phyloP scores from a whole-genome alignment of 2,329 filamentous ascomycete genomes.

The Venturia nashicola region DNA sequence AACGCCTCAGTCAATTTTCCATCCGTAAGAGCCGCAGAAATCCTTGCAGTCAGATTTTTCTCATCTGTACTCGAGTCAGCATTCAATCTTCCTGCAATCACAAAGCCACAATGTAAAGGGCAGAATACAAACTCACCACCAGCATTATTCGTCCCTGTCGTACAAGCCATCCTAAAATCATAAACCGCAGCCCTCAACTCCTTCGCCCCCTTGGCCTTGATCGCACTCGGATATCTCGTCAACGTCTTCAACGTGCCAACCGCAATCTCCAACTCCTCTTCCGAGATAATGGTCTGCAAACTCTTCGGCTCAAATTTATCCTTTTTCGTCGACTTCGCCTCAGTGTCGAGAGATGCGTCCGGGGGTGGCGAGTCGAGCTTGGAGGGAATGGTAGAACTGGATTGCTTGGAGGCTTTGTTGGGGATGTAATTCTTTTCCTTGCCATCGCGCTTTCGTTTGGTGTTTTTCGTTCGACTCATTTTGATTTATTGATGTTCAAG shows the following conservation, averaged over 20 bases:
- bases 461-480: conserved; percentile 1
- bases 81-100: not conserved
- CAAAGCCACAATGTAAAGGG: not conserved
- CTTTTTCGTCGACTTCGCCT: not conserved
- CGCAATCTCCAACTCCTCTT: conserved; percentile 55
- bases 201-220: conserved; percentile 57
- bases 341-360: not conserved
- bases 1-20: conserved; percentile 53
- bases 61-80: conserved; percentile 26
- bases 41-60: conserved; percentile 52
- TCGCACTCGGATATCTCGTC: conserved; percentile 46
- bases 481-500: not conserved
- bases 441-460: conserved; percentile 4
- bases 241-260: conserved; percentile 51
- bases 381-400: not conserved
- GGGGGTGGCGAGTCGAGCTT: not conserved
- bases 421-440: not conserved
- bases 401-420: conserved; percentile 2
- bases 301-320: conserved; percentile 31
- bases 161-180: conserved; percentile 56
- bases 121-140: conserved; percentile 19
- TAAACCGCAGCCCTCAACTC: conserved; percentile 55
- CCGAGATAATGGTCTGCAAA: conserved; percentile 43
- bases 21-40: conserved; percentile 54
- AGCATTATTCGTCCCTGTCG: conserved; percentile 49